phyloP scores from a whole-genome alignment of 495 filamentous ascomycete genomes.

The Beverwykella pulmonaria region DNA sequence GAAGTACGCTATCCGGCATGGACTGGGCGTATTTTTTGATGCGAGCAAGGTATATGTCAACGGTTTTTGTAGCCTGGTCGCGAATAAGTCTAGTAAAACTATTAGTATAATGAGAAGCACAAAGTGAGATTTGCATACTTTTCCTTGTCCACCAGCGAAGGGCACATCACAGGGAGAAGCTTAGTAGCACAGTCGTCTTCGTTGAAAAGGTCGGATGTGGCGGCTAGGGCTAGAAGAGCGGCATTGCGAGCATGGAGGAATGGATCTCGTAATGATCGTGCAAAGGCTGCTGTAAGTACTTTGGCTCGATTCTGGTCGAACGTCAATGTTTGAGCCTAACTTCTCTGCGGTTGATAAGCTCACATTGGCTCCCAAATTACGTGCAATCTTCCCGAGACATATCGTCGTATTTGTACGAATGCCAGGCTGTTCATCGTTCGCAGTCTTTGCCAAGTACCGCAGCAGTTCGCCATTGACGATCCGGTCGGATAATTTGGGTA shows the following conservation, averaged over 20 bases:
- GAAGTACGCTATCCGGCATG: slow-evolving; percentile 79
- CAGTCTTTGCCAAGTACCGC: slow-evolving; percentile 89
- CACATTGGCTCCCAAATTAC: slow-evolving; percentile 75
- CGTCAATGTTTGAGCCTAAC: neutral
- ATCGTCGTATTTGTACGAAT: slow-evolving; percentile 98
- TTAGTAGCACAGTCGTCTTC: slow-evolving; percentile 88
- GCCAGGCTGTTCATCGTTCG: slow-evolving; percentile 96
- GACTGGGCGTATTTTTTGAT: slow-evolving; percentile 73
- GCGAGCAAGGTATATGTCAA: slow-evolving; percentile 85
- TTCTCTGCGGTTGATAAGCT: slow-evolving; percentile 2
- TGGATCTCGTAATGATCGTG: slow-evolving; percentile 83
- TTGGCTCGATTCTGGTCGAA: slow-evolving; percentile 68
- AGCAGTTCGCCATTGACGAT: slow-evolving; percentile 92
- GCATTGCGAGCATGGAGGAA: slow-evolving; percentile 93
- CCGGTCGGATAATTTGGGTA: slow-evolving; percentile 86
- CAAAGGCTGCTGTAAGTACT: slow-evolving; percentile 89
- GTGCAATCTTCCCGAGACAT: slow-evolving; percentile 92
- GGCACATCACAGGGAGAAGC: slow-evolving; percentile 81
- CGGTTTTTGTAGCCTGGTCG: slow-evolving; percentile 86
- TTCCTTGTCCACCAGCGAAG: slow-evolving; percentile 81
- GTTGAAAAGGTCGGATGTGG: slow-evolving; percentile 80
- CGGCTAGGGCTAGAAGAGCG: slow-evolving; percentile 78
- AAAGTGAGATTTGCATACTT: slow-evolving; percentile 54
- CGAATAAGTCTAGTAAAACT: slow-evolving; percentile 63
- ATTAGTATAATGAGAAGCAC: slow-evolving; percentile 5